Base-by-base conservation (phyloP, 2,329 filamentous ascomycete genomes). In the Neonectria punicea region DNA sequence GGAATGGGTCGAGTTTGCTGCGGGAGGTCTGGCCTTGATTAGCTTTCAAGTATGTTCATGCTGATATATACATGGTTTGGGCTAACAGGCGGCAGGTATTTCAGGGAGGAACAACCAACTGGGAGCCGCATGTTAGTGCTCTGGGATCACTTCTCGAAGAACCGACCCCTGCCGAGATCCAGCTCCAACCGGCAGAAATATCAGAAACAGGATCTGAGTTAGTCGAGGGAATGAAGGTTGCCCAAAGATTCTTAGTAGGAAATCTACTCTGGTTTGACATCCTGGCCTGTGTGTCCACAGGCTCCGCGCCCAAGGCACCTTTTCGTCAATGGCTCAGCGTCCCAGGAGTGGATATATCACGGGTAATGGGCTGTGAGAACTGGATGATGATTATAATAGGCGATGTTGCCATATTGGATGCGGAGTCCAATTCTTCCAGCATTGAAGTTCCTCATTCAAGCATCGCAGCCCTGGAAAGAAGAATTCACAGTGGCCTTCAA, bases 1-100 rank as follows among this genome's bases (percentile, higher is more conserved):
- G 28, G 63, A 70, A 34, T 67, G 67, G 53, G 65, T 76, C 5
- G 73, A 76, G 32, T 72, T 75, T 30, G 60, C 75, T 1, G 73
- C 73, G 0, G 71, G 71, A 3, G 74, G 74, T 0, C 66, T 67
- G 11, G 70, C 73, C 6, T 65, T 75, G 14, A 75, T 76, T 32
- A 73, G 73, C 3, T 75, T 75, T 10, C 69, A 75, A 62, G 72
- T 75, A 66, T 7, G 10, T 30, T 10, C 5, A 7, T 6, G 4
- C 32, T 4, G 2, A 1, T n/a, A 5, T 16, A 7, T 8, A 7
- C 4, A 20, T 11, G 3, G 10, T 5, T 14, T 14, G 5, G 8
- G 7, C 53, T 61, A 28, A 61, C 14, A 28, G 7, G 2, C 0
- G 6, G 9, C 11, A 71, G 69, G 69, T 71, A 0, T 73, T 73